Base-by-base conservation (phyloP, 495 filamentous ascomycete species). In the Aspergillus cavernicola region DNA sequence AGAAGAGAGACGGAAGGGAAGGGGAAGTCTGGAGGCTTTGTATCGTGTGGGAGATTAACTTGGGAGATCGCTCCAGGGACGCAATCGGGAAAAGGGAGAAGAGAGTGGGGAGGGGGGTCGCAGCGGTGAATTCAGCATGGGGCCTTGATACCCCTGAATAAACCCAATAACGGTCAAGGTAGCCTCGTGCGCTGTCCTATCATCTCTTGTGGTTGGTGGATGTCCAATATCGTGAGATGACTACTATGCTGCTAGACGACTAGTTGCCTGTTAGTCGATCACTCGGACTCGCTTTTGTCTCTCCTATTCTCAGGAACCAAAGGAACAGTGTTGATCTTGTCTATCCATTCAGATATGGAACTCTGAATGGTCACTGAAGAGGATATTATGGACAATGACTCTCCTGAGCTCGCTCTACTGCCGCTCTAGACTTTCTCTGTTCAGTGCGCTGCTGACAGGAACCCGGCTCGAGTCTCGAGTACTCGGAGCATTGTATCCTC, bases 41-140 rank as follows among this genome's bases (percentile, higher is more conserved):
- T 76, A 75, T 72, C 59, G 60, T 53, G 55, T 53, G 70, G 65
- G 72, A 75, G 69, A 75, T 73, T 75, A 69, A 56, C 16, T 12
- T 40, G 61, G 63, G 58, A 57, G 73, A 74, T 73, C 69, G 65
- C 57, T 56, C 32, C 56, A 59, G 57, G 47, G 50, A 55, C 28
- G 28, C 43, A 46, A 46, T 46, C 29, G 45, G 52, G 57, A 61
- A 61, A 62, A 56, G 57, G 53, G 58, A 64, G 55, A 42, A 28
- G 51, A 37, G 51, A 29, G 58, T 57, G 51, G 51, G 23, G 33
- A 26, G 40, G 33, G 12, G 47, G 47, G 38, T 47, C 47, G 39
- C 50, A 58, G 50, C 50, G 50, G 50, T 53, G 50, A 28, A 44
- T 28, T 42, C 39, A 42, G 6, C 39, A 42, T 42, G 22, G 39